Conservation (phyloP, 805 yeast genomes). For the Lipomyces anomalus region DNA sequence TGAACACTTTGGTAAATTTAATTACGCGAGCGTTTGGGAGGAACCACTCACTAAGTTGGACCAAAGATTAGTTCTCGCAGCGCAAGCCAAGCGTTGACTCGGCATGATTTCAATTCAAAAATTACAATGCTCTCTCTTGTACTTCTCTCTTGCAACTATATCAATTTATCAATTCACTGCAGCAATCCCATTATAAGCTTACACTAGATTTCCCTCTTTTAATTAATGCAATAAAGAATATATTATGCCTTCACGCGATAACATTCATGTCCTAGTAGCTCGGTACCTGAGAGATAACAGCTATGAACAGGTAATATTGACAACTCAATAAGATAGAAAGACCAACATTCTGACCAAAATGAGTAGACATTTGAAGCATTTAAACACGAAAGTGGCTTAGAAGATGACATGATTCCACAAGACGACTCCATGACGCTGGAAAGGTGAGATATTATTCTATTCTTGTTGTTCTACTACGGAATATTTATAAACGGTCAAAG, state of each 20-base stretch:
- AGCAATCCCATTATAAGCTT: no score
- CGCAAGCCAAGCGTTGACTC: no score
- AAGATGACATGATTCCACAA: constrained; percentile 25
- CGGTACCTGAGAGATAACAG: constrained; percentile 25
- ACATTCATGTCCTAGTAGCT: constrained; percentile 25
- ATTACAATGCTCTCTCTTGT: no score
- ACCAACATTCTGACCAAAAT: neutral
- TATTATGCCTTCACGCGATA: constrained; percentile 28
- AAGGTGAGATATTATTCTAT: constrained; percentile 10
- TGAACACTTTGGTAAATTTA: no score
- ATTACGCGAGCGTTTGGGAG: no score
- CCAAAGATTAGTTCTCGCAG: no score
- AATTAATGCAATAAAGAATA: no score
- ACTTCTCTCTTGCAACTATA: no score
- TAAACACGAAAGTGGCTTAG: constrained; percentile 21
- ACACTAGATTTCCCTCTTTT: no score
- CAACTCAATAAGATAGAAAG: neutral
- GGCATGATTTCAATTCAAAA: no score
- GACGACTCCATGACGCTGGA: constrained; percentile 23
- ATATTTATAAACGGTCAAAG: neutral
- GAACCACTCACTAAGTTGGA: no score
- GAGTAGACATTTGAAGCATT: constrained; percentile 19
- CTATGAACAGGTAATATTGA: constrained; percentile 9
- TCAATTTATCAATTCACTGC: no score
- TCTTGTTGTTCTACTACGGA: neutral